Evolutionary conservation across 2,329 filamentous ascomycete species (phyloP).

Genomic region (Claviceps humidiphila): DNA sequence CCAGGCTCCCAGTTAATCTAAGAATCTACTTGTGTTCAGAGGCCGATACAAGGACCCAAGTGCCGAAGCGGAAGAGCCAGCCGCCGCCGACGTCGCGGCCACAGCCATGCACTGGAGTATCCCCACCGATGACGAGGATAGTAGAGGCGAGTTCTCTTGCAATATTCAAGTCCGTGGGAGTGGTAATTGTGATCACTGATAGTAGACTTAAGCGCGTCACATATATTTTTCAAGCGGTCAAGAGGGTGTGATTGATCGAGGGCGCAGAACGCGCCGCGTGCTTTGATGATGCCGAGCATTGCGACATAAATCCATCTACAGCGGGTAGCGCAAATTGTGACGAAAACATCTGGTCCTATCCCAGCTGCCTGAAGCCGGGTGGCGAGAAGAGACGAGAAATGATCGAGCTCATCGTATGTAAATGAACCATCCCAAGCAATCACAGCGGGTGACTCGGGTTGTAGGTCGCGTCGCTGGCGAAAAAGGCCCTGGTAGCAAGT

Average conservation of each 20-base stretch:
- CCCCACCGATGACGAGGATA: not conserved
- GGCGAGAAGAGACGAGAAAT: not conserved
- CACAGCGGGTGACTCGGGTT: constrained; percentile 2
- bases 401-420: constrained; percentile 3
- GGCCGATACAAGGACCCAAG: no score
- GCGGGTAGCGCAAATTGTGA: constrained; percentile 18
- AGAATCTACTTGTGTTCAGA: no score
- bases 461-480: not conserved
- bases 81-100: no score
- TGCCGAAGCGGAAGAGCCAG: no score
- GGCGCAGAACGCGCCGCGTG: constrained; percentile 19
- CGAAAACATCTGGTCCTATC: constrained; percentile 1
- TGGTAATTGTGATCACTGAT: not conserved
- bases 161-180: not conserved
- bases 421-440: constrained; percentile 5
- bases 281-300: constrained; percentile 18
- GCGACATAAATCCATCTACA: constrained; percentile 9
- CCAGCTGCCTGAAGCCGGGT: not conserved
- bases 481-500: not conserved
- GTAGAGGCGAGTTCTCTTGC: not conserved
- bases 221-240: constrained; percentile 3
- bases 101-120: not conserved
- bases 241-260: constrained; percentile 13
- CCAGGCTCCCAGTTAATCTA: no score
- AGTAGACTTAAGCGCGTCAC: constrained; percentile 1